Evolutionary conservation across 768 basidiomycete species (phyloP).

Genomic region (Hypsizygus marmoreus): DNA sequence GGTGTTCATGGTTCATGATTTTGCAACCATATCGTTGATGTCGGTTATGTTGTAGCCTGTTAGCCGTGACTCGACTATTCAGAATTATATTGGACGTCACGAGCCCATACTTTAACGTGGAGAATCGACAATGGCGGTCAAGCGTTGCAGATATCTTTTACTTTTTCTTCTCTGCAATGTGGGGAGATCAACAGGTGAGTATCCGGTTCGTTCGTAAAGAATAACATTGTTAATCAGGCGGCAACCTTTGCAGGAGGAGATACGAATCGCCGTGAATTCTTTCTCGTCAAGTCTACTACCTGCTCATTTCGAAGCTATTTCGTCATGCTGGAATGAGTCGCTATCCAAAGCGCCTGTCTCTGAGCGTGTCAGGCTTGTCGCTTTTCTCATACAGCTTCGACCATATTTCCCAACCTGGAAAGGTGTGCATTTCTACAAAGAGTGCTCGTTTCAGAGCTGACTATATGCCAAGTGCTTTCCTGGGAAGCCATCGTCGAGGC

Average conservation of each 20-base stretch:
- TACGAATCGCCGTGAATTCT: slow-evolving; percentile 58
- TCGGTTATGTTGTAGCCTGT: slow-evolving; percentile 49
- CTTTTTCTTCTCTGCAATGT: slow-evolving; percentile 60
- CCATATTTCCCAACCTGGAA: slow-evolving; percentile 69
- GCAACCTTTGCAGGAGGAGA: slow-evolving; percentile 57
- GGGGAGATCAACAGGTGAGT: slow-evolving; percentile 63
- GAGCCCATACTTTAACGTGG: slow-evolving; percentile 59
- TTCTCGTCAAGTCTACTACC: slow-evolving; percentile 63
- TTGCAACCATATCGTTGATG: not conserved
- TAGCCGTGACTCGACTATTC: slow-evolving; percentile 57
- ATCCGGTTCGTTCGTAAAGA: not conserved
- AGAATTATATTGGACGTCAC: slow-evolving; percentile 67
- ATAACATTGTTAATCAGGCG: not conserved
- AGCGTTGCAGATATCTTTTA: slow-evolving; percentile 61
- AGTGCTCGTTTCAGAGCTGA: slow-evolving; percentile 7
- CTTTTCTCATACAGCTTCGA: slow-evolving; percentile 69
- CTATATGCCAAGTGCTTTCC: slow-evolving; percentile 49
- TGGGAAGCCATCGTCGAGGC: slow-evolving; percentile 65
- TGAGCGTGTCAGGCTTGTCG: slow-evolving; percentile 58
- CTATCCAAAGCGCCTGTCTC: slow-evolving; percentile 54
- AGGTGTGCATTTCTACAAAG: too few relatives aligned
- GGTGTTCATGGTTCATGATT: slow-evolving; percentile 10
- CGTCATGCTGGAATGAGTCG: slow-evolving; percentile 68
- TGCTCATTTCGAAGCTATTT: slow-evolving; percentile 64
- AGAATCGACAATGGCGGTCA: slow-evolving; percentile 69